Conservation (phyloP, 441 rosid genomes). For the Gossypium davidsonii region DNA sequence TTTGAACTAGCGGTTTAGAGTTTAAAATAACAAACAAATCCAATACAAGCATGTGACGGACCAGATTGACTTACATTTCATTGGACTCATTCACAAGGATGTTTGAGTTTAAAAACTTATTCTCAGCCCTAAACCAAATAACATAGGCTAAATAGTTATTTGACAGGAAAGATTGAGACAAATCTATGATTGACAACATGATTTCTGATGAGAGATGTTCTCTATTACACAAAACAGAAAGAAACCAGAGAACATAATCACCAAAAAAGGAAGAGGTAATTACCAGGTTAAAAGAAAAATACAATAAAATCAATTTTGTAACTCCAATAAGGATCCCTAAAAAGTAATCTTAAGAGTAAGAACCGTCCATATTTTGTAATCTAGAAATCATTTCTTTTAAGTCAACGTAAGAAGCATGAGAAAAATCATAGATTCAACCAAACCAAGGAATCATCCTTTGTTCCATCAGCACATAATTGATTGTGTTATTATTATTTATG, state of each 20-base stretch:
- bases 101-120: not conserved
- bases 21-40: not conserved
- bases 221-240: not conserved
- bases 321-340: not conserved
- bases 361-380: not conserved
- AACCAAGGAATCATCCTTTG: not conserved
- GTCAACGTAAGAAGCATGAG: not conserved
- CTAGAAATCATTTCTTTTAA: not conserved
- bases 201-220: not conserved
- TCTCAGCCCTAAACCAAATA: not conserved
- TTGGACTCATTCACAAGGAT: not conserved
- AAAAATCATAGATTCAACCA: not conserved
- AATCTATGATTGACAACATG: not conserved
- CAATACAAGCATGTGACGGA: not conserved
- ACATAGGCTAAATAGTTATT: not conserved
- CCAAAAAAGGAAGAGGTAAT: conserved; percentile 1
- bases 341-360: not conserved
- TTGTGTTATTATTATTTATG: not conserved
- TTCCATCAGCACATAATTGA: not conserved
- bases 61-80: not conserved
- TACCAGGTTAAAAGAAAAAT: not conserved
- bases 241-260: not conserved
- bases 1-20: not conserved
- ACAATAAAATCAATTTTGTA: conserved; percentile 3
- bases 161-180: not conserved